Evolutionary conservation across 768 basidiomycete species (phyloP), one percentile per base, ranked within the genome.

Genomic region (Suillus sp.): DNA sequence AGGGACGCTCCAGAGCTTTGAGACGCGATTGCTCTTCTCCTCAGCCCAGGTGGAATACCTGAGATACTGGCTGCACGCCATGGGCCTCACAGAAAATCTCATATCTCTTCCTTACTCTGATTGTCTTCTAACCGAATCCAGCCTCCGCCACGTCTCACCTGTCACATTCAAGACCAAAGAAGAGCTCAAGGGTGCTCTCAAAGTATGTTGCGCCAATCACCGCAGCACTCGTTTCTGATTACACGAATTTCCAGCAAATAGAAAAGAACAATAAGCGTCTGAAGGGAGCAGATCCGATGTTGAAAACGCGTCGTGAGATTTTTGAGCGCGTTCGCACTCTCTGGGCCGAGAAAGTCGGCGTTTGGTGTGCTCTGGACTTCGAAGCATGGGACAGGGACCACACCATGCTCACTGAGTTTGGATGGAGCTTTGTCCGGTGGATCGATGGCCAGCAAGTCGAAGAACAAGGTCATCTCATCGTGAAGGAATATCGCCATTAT

Each of bases 351-450:
- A 85, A 87, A 71, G 80, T 73, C 30, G 92, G 91, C 47, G 83
- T 84, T 4, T 94, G 91, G 90, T 84, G 84, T 70, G 85, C 92
- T 18, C 74, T 94, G 58, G 93, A 95, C 72, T 88, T 95, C 65
- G 93, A 95, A 75, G 85, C 83, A 20, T 95, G 92, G 92, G 93
- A 95, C 70, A 74, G 75, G 47, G 90, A 92, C 48, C 90, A 92
- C 69, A 83, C 77, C 1, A 65, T 88, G 25, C 79, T 94, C 65
- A 93, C 91, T 30, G 94, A 96, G 72, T 89, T 92, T 67, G 94
- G 94, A n/a, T 94, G 86, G 82, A 85, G 86, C 67, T 70, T 78
- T 10, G 67, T 88, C 35, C 78, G 76, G 10, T 92, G 88, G 86
- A 77, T 84, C 56, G 77, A 82, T 30, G 86, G 81, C 4, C 48